Percentiles rank a stretch among this genome's conserved stretches.
Conservation (phyloP, 1,284 basidiomycete species). For the Tilletia caries region DNA sequence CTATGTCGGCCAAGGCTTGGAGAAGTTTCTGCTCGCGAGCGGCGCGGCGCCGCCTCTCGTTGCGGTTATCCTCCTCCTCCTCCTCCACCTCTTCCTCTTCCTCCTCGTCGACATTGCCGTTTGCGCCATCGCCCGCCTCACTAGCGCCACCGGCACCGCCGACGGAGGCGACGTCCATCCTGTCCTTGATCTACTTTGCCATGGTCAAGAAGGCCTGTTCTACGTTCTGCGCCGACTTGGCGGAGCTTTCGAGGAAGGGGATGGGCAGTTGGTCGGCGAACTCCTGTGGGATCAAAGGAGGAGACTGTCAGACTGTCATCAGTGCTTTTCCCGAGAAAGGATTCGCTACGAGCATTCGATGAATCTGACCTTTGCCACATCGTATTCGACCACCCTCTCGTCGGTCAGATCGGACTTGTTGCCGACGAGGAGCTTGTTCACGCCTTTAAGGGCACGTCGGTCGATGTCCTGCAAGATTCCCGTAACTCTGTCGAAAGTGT, state of each 20-base stretch:
- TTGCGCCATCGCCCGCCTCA: constrained; percentile 12
- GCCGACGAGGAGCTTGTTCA: constrained; percentile 95
- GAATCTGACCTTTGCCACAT: constrained; percentile 73
- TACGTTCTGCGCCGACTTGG: constrained; percentile 58
- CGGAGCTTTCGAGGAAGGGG: constrained; percentile 57
- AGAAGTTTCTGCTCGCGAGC: no score
- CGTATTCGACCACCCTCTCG: constrained; percentile 99
- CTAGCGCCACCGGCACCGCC: constrained; percentile 7
- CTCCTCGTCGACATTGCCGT: no score
- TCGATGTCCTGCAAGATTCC: constrained; percentile 99
- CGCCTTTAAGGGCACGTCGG: constrained; percentile 96
- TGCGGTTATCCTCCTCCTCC: no score
- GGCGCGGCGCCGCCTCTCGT: no score
- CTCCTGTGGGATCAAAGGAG: constrained; percentile 10
- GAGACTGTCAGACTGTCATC: background rate
- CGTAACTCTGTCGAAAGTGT: constrained; percentile 97
- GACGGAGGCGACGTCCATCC: constrained; percentile 20
- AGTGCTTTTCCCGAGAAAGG: background rate
- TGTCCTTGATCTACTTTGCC: constrained; percentile 56
- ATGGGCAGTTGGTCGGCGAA: constrained; percentile 54
- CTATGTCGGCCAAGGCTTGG: no score
- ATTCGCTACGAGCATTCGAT: background rate
- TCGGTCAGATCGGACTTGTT: constrained; percentile 96
- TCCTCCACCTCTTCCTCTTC: no score
- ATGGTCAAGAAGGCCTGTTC: constrained; percentile 59